Base-by-base conservation (phyloP, 768 basidiomycete genomes). In the Tricholoma hemisulphureum region DNA sequence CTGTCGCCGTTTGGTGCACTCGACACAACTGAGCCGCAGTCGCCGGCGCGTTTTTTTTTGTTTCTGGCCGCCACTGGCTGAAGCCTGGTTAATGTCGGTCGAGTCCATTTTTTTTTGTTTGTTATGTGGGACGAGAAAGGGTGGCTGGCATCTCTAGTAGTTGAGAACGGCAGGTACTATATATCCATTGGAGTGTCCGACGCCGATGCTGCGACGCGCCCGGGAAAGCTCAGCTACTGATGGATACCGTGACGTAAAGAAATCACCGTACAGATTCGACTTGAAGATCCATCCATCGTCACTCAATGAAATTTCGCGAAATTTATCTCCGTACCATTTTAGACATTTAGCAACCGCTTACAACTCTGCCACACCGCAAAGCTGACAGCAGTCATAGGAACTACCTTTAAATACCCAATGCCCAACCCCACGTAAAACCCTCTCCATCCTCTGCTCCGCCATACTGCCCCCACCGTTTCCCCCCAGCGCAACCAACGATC, bases 381-480 rank as follows among this genome's bases (percentile, higher is more conserved):
- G 70, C 89, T 91, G 56, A 96, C 88, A 57, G 94, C 93, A 21
- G 88, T 96, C 95, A 98, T 96, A 11, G 96, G 96, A 57, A 97
- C 83, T 39, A 96, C 86, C 79, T 98, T 98, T 55, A 98, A 65
- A 73, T 93, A 97, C 2, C 96, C 96, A 63, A 98, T 91, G 56
- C 86, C 83, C 60, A 98, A 74, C 0, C 96, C 96, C 28, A 97
- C 86, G 67, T 88, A 98, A 73, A 97, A 97, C 2, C 93, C 95
- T 70, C 86, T 78, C 85, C 83, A 88, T 9, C 95, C 94, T n/a
- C 81, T 77, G 5, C 78, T 70, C 6, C 68, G 66, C 79, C 87
- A 95, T 23, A 98, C 83, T 6, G 74, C 67, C 53, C 70, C 70
- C n/a, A 86, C 79, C 0, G 92, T 94, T 74, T 96, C 93, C 52